phyloP scores from a whole-genome alignment of 2,329 filamentous ascomycete genomes.

The Diaporthe sp. region DNA sequence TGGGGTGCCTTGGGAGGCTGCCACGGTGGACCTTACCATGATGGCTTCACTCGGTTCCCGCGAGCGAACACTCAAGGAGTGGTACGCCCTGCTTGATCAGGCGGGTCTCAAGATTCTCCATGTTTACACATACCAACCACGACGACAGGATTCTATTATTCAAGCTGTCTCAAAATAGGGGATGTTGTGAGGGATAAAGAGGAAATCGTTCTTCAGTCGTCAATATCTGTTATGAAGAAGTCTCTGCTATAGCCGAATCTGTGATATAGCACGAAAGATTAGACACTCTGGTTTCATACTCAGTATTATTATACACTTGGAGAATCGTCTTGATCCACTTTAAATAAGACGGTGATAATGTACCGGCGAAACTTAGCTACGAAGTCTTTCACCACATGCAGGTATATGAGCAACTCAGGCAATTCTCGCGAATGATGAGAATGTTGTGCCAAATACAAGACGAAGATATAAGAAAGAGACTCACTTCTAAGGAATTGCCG shows the following conservation, averaged over 20 bases:
- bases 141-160: slow-evolving; percentile 44
- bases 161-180: slow-evolving; percentile 38
- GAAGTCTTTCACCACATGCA: too few relatives aligned
- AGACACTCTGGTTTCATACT: too few relatives aligned
- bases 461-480: not conserved
- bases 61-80: slow-evolving; percentile 54
- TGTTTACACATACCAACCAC: slow-evolving; percentile 40
- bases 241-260: not conserved
- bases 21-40: slow-evolving; percentile 55
- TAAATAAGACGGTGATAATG: too few relatives aligned
- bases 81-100: slow-evolving; percentile 47
- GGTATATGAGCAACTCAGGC: too few relatives aligned
- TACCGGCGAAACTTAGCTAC: too few relatives aligned
- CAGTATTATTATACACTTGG: not conserved
- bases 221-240: too few relatives aligned
- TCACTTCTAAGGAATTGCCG: not conserved
- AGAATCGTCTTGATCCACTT: not conserved
- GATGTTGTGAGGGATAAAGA: not conserved
- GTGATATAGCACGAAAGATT: too few relatives aligned
- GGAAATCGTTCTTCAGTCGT: not conserved
- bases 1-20: slow-evolving; percentile 50
- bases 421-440: too few relatives aligned
- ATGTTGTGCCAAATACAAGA: not conserved
- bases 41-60: slow-evolving; percentile 50
- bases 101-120: slow-evolving; percentile 42